Evolutionary conservation across 164 flowering plant species (phyloP), one percentile per base, ranked within the genome.

Genomic region (Amborella trichopoda): DNA sequence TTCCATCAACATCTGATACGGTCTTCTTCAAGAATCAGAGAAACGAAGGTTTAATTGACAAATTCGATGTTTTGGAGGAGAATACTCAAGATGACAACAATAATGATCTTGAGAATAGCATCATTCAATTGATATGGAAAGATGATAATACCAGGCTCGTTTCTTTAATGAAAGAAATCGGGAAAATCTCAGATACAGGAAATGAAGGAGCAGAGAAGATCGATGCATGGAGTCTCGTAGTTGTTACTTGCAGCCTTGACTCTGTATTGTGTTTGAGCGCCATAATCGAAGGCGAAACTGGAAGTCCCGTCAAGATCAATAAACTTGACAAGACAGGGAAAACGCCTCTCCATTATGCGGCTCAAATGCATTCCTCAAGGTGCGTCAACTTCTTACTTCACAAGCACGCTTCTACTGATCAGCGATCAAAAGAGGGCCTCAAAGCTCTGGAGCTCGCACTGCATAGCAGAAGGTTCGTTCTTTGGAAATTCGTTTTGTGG

Each of bases 291-390:
- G 80, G 78, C 41, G 72, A 70, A 49, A 18, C 61, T n/a, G 69
- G 71, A 13, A 16, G 17, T 11, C 60, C 57, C 16, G 62, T 71
- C 3, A 10, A 40, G 16, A 49, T 72, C 3, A 68, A 72, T 55
- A 68, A 68, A 40, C 30, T 58, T 25, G 73, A 68, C 42, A 63
- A 24, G 0, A 3, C 42, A 4, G 74, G 76, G 4, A 19, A 46
- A 46, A 39, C 76, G 19, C 55, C 76, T 2, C 56, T 75, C 46
- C 83, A 77, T 47, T 53, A 50, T 33, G 83, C 83, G n/a, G 83
- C 80, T 6, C 59, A 60, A 40, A 56, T 51, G 33, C 66, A 70
- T 48, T 49, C 80, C 3, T 24, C 39, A 18, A 60, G 58, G 28
- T 77, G 83, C 48, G 63, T 69, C 14, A 71, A 64, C 43, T 30